Base-by-base conservation (phyloP, 2,329 filamentous ascomycete genomes). In the Calonectria hawksworthii region DNA sequence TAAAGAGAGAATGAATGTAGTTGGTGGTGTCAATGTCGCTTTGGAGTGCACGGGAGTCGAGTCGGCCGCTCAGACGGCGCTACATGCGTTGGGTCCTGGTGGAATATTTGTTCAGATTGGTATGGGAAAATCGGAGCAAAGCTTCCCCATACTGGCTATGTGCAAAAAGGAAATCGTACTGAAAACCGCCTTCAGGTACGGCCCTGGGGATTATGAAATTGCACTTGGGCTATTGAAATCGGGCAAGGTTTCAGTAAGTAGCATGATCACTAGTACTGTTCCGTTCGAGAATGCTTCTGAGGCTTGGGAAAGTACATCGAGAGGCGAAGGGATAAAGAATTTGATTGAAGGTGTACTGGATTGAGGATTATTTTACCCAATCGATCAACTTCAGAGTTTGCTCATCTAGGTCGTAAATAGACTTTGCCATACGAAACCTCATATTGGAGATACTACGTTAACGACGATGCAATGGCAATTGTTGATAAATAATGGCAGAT, bases 21-120 rank as follows among this genome's bases (percentile, higher is more conserved):
- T 18, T 18, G 85, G 94, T 86, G 14, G 98, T 98, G 88, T 96
- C 96, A 94, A 96, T 85, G 92, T 91, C 0, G 94, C 94, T n/a
- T 21, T 47, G 18, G 41, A 47, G 41, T 47, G 41, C 16, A 47
- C 41, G 4, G 41, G 41, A 21, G 41, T 47, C 8, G 41, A 47
- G n/a, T 47, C 41, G 14, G 18, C 41, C 7, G 41, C 41, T 47
- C 41, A 47, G 41, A 47, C 41, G 3, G 41, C 41, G n/a, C 41
- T 47, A 16, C 16, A 47, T 47, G 8, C 41, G 4, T 21, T 47
- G 41, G 41, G 41, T 47, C 14, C 41, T 21, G 41, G 41, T n/a
- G 41, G 41, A 3, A 47, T n/a, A 18, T 47, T 47, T 47, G 41
- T 47, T 21, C 41, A 47, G 18, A 47, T 47, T 47, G 41, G 41